Percentiles rank a stretch among this genome's conserved stretches.
These are phyloP conservation scores for Malassezia cuniculi DNA, from an alignment of 1,284 basidiomycete genomes.

Conservation along the genomic window DNA sequence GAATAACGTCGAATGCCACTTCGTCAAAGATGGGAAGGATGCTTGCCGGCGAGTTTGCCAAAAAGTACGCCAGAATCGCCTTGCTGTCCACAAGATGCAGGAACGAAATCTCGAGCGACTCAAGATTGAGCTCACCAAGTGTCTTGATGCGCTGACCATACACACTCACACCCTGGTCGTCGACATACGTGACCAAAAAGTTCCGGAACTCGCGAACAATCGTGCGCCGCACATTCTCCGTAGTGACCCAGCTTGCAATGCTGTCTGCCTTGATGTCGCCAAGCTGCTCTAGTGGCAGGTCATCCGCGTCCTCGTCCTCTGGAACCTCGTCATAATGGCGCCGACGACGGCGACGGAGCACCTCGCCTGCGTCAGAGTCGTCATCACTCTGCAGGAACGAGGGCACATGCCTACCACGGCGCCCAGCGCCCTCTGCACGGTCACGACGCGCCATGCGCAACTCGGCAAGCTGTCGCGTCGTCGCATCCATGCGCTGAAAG, in stretches of 20 bases:
- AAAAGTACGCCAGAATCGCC: slow-evolving; percentile 89
- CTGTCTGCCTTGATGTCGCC: slow-evolving; percentile 95
- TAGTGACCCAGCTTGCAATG: slow-evolving; percentile 91
- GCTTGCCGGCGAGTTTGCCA: slow-evolving; percentile 80
- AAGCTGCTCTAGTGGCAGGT: slow-evolving; percentile 85
- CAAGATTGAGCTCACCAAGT: slow-evolving; percentile 90
- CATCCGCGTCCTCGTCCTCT: slow-evolving; percentile 57
- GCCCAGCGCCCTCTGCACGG: slow-evolving; percentile 54
- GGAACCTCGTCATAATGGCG: slow-evolving; percentile 48
- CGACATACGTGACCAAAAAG: slow-evolving; percentile 89
- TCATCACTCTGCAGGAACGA: slow-evolving; percentile 67
- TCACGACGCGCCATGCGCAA: slow-evolving; percentile 76
- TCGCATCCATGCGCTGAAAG: slow-evolving; percentile 59
- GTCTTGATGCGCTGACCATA: slow-evolving; percentile 87
- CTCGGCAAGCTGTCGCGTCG: slow-evolving; percentile 71
- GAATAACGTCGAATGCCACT: slow-evolving; percentile 81
- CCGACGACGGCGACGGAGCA: slow-evolving; percentile 44
- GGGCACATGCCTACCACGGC: slow-evolving; percentile 60
- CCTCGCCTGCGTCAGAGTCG: slow-evolving; percentile 44
- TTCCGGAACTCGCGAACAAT: slow-evolving; percentile 85
- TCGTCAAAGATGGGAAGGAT: slow-evolving; percentile 93
- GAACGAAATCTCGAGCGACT: slow-evolving; percentile 93
- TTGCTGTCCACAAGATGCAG: slow-evolving; percentile 78
- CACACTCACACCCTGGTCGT: slow-evolving; percentile 77
- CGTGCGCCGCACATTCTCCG: slow-evolving; percentile 74